Base-by-base conservation (phyloP, 192 early-diverging fungal genomes). In the Glomus cerebriforme region DNA sequence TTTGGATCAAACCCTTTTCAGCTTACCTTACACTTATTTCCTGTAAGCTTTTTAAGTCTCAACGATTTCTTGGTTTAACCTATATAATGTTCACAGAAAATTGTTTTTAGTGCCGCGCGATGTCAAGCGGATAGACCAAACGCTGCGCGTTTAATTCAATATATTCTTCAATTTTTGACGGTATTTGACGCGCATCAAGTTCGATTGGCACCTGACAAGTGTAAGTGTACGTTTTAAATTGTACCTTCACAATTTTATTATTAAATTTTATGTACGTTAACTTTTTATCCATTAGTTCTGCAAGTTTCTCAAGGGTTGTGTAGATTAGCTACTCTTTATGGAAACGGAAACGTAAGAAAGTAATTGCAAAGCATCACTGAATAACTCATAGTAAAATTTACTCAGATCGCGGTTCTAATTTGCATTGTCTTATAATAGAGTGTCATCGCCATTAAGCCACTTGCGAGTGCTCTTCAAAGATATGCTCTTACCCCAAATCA, bases 381-480 rank as follows among this genome's bases (percentile, higher is more conserved):
- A 37, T 27, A n/a, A 37, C 24, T 29, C 10, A 37, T 54, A n/a
- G 54, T 35, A 37, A 43, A 59, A 32, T 29, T 26, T 12, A 37
- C 19, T 43, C 39, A 43, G 39, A 43, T 12, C 39, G 12, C 12
- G 39, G 39, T 62, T 75, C 59, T 73, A 26, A 73, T 54, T n/a
- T 13, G 72, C 19, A 17, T 54, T 32, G n/a, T 49, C 31, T 66
- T 64, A n/a, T n/a, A n/a, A 49, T 67, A 78, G 77, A 69, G 31
- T 78, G 22, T 78, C 39, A 78, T 78, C 8, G 24, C 77, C 26
- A 39, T 78, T n/a, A 78, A 78, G 66, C 77, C 77, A 17, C 32
- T 78, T 8, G 66, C 64, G 6, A 68, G 59, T 27, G 66, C 77
- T 17, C 27, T 78, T 65, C 17, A 32, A 59, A 78, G 47, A 69